Conservation (phyloP, 305 asterid genomes). For the Fraxinus baroniana region DNA sequence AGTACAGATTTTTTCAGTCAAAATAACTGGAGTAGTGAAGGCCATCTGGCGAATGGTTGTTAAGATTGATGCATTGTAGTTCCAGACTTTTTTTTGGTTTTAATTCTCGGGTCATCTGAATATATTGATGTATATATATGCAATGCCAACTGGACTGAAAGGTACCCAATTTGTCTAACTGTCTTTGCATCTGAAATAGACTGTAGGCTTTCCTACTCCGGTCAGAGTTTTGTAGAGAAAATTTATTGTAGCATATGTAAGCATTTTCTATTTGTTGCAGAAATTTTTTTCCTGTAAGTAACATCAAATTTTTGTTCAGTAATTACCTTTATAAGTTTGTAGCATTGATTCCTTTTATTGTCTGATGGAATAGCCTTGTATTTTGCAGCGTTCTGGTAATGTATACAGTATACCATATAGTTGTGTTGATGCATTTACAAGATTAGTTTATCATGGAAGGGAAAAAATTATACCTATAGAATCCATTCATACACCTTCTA, state of each 20-base stretch:
- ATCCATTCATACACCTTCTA: neutral
- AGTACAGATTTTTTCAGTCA: constrained; percentile 67
- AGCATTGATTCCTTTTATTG: neutral
- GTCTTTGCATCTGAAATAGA: constrained; percentile 3
- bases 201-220: neutral
- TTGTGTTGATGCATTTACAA: neutral
- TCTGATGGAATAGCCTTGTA: neutral
- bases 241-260: constrained; percentile 24
- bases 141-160: constrained; percentile 26
- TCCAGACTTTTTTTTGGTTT: neutral
- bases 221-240: constrained; percentile 33
- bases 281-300: constrained; percentile 46
- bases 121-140: constrained; percentile 18
- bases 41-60: constrained; percentile 15
- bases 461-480: neutral
- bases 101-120: constrained; percentile 2
- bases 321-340: constrained; percentile 27
- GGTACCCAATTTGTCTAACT: constrained; percentile 22
- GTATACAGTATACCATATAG: neutral
- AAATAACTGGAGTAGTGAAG: constrained; percentile 36
- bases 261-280: constrained; percentile 27
- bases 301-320: constrained; percentile 23
- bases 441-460: neutral
- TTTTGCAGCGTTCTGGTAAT: neutral
- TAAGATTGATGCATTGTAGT: constrained; percentile 19